Conservation (phyloP, 768 basidiomycete species). For the Hirschioporus abietinus region DNA sequence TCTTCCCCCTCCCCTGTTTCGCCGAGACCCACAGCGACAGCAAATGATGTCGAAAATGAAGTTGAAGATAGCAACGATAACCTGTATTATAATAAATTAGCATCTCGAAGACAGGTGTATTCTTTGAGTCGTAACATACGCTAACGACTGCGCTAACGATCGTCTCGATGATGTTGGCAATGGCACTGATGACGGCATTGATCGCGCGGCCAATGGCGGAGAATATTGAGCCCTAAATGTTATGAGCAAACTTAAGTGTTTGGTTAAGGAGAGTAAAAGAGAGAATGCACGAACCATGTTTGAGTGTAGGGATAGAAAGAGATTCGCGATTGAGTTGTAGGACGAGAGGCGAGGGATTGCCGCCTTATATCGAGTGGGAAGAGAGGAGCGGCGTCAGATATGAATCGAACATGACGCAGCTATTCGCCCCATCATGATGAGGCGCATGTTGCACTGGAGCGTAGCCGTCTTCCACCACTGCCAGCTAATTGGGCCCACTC, state of each 20-base stretch:
- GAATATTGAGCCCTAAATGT: conserved; percentile 49
- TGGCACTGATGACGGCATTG: conserved; percentile 55
- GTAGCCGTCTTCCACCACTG: too few relatives aligned
- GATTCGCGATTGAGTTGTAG: neutral
- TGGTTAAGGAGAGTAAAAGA: neutral
- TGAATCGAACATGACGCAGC: neutral
- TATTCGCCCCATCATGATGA: neutral
- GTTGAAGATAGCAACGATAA: conserved; percentile 62
- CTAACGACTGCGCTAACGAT: conserved; percentile 54
- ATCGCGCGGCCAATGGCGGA: conserved; percentile 62
- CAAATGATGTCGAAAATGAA: conserved; percentile 46
- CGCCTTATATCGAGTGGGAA: neutral
- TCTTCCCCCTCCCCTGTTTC: neutral
- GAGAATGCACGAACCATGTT: neutral
- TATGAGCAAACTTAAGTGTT: neutral
- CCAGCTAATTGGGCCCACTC: too few relatives aligned
- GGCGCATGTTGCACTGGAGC: neutral
- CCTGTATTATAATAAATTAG: conserved; percentile 27
- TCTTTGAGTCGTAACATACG: conserved; percentile 31
- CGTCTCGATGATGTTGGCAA: conserved; percentile 53
- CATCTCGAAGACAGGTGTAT: neutral
- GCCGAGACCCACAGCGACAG: conserved; percentile 26
- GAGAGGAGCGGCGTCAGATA: neutral
- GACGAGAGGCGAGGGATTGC: neutral
- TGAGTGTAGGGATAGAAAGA: neutral